Evolutionary conservation across 345 rosid genomes (phyloP).

Genomic region (Corymbia maculata): DNA sequence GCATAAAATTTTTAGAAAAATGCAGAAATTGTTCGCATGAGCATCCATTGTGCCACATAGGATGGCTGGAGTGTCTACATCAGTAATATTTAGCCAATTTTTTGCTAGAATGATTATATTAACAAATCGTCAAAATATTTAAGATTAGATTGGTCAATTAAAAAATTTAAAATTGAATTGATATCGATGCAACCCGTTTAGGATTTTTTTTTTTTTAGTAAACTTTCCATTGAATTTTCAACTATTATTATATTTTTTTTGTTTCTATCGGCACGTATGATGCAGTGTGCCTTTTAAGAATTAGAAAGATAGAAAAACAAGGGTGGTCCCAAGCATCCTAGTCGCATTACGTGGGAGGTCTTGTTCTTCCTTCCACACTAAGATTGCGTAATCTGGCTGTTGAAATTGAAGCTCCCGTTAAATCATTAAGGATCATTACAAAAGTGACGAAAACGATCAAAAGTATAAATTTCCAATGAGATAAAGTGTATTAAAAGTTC

Average conservation of each 20-base stretch:
- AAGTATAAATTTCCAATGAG: background rate
- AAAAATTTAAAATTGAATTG: background rate
- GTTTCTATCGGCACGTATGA: accelerated
- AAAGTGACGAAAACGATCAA: background rate
- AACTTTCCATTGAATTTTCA: background rate
- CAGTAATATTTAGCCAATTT: accelerated
- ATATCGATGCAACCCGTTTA: accelerated
- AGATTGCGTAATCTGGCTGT: background rate
- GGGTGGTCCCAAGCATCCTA: background rate
- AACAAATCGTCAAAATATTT: background rate
- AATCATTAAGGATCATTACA: background rate
- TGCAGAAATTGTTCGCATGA: accelerated
- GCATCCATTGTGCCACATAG: accelerated
- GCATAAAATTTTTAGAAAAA: background rate
- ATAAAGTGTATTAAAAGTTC: no score
- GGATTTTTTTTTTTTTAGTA: background rate
- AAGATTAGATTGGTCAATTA: background rate
- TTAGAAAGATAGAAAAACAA: background rate
- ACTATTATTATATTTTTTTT: background rate
- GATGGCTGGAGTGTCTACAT: background rate
- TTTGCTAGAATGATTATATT: accelerated
- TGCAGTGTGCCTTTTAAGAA: background rate
- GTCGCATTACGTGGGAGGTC: background rate
- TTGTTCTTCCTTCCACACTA: background rate
- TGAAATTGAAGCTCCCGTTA: background rate